Conservation (phyloP, 2,329 filamentous ascomycete genomes). For the Triangularia setosa region DNA sequence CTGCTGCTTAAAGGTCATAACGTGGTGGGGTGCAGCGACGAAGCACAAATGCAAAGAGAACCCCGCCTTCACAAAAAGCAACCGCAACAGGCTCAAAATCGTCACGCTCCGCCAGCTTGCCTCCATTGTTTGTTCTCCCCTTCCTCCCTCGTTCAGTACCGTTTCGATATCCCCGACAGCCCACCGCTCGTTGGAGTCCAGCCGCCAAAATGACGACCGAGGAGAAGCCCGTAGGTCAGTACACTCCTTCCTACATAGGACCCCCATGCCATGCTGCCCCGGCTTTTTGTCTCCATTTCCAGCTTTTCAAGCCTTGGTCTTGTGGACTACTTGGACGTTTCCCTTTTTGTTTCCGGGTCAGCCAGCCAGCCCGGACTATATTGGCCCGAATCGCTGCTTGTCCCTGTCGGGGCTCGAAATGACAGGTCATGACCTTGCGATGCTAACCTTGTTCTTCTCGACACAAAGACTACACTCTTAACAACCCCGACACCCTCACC, state of each 20-base stretch:
- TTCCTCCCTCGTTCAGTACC: conserved; percentile 3
- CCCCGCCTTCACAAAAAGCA: conserved; percentile 29
- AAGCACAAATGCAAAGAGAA: conserved; percentile 25
- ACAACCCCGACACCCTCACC: conserved; percentile 90
- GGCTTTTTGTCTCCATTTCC: too few species aligned
- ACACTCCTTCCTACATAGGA: conserved; percentile 17
- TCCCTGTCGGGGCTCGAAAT: neutral
- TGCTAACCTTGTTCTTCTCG: conserved; percentile 8
- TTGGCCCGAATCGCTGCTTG: neutral
- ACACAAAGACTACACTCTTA: conserved; percentile 76
- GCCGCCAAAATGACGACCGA: conserved; percentile 37
- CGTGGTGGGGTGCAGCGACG: neutral
- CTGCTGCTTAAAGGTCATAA: neutral
- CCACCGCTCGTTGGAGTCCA: conserved; percentile 9
- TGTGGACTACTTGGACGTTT: neutral
- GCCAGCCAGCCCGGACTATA: neutral
- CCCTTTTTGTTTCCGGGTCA: neutral
- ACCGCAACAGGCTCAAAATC: conserved; percentile 26
- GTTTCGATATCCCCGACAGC: neutral
- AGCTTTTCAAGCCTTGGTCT: neutral
- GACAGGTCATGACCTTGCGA: neutral
- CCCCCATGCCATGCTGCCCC: neutral
- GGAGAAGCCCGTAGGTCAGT: conserved; percentile 38
- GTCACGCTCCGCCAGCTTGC: conserved; percentile 21
- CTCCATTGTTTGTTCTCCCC: conserved; percentile 13